Evolutionary conservation across 768 basidiomycete genomes (phyloP).

Genomic region (Phanerochaete carnosa): DNA sequence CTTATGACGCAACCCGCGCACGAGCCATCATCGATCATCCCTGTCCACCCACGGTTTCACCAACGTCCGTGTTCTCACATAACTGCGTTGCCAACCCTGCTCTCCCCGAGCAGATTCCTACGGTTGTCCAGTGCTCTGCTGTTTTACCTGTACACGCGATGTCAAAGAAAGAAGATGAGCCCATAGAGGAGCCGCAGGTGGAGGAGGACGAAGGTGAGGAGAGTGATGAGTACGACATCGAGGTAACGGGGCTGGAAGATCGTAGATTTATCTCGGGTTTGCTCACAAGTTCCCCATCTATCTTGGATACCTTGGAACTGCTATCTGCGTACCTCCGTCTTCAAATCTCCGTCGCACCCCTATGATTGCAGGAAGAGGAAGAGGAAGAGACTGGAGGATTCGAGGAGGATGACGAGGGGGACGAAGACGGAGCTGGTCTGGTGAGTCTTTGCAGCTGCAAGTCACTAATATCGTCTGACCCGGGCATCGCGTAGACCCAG

Average conservation of each 20-base stretch:
- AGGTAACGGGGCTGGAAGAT: conserved; percentile 6
- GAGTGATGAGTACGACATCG: conserved; percentile 29
- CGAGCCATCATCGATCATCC: conserved; percentile 6
- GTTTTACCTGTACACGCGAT: background rate
- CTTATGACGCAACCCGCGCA: conserved; percentile 8
- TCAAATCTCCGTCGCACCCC: background rate
- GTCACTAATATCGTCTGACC: background rate
- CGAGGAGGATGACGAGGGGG: conserved; percentile 20
- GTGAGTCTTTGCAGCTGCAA: conserved; percentile 6
- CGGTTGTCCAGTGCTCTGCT: background rate
- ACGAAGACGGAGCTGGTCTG: conserved; percentile 17
- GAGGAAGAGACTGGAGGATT: conserved; percentile 17
- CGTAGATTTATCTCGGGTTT: background rate
- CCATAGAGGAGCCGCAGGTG: conserved; percentile 11
- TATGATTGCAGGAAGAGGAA: conserved; percentile 19
- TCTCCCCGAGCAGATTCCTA: background rate
- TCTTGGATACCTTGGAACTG: background rate
- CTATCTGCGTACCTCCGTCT: background rate
- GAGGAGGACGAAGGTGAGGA: conserved; percentile 22
- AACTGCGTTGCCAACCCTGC: background rate
- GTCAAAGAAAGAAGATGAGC: conserved; percentile 11
- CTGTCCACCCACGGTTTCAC: conserved; percentile 3
- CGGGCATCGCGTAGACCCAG: conserved; percentile 8
- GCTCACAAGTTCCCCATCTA: background rate
- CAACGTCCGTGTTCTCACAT: conserved; percentile 13